These are phyloP conservation scores for Fusarium beomiforme DNA, from an alignment of 2,329 filamentous ascomycete species.

Conservation along the genomic window DNA sequence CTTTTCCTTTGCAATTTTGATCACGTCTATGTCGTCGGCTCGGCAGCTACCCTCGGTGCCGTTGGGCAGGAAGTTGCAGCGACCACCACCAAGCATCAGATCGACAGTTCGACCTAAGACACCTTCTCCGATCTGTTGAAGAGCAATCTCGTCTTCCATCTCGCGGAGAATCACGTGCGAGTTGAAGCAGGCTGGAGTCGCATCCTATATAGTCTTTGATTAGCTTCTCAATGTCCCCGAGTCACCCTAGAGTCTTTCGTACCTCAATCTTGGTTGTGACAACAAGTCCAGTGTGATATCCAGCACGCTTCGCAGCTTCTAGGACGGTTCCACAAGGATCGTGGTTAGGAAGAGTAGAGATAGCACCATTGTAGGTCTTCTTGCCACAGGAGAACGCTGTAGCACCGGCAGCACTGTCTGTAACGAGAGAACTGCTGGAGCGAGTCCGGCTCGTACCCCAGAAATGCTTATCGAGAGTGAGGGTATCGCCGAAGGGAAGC, in stretches of 20 bases:
- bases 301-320: constrained; percentile 91
- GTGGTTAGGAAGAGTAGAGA: constrained; percentile 86
- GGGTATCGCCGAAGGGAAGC: constrained; percentile 77
- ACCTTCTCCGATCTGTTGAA: constrained; percentile 90
- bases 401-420: constrained; percentile 95
- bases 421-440: constrained; percentile 85
- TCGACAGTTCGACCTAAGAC: constrained; percentile 89
- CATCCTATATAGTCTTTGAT: constrained; percentile 75
- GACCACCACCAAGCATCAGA: constrained; percentile 89
- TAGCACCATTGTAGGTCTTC: constrained; percentile 98
- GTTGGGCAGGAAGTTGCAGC: constrained; percentile 93
- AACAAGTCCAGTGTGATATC: constrained; percentile 92
- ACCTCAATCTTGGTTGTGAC: constrained; percentile 75
- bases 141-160: constrained; percentile 90
- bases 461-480: constrained; percentile 86
- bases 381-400: constrained; percentile 92
- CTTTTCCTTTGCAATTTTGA: constrained; percentile 76
- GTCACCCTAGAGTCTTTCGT: background rate
- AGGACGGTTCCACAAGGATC: constrained; percentile 90
- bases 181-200: constrained; percentile 94
- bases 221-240: background rate
- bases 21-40: constrained; percentile 78
- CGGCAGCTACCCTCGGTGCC: constrained; percentile 83
- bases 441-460: constrained; percentile 91
- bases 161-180: constrained; percentile 82